Conservation (phyloP, 768 basidiomycete genomes). For the Pleurotus citrinopileatus region DNA sequence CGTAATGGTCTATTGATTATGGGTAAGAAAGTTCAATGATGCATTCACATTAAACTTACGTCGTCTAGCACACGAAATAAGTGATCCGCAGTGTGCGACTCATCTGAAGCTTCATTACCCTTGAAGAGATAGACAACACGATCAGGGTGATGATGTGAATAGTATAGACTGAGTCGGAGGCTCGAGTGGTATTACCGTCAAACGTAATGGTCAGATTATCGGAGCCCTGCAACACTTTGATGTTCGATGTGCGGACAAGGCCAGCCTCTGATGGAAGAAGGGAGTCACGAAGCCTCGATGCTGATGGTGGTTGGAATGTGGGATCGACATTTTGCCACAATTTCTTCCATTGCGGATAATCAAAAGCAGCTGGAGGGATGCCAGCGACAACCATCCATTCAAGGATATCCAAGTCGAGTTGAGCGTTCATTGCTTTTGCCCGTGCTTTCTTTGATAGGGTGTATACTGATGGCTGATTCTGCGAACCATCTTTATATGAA, state of each 20-base stretch:
- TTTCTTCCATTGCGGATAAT: neutral
- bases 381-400: neutral
- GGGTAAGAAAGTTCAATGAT: neutral
- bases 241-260: conserved; percentile 6
- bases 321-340: neutral
- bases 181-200: conserved; percentile 18
- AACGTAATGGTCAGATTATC: conserved; percentile 17
- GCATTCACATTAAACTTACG: conserved; percentile 2
- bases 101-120: conserved; percentile 18
- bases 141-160: conserved; percentile 17
- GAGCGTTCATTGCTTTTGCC: neutral
- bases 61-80: conserved; percentile 12
- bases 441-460: neutral
- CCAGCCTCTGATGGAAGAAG: conserved; percentile 14
- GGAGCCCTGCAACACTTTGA: neutral
- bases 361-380: neutral
- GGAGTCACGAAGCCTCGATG: neutral
- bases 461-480: no score
- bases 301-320: neutral
- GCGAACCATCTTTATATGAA: no score
- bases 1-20: conserved; percentile 15
- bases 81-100: conserved; percentile 17
- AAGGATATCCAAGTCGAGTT: neutral
- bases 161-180: conserved; percentile 19
- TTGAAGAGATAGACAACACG: conserved; percentile 14